phyloP scores from a whole-genome alignment of 495 filamentous ascomycete species.

The Xylona heveae region DNA sequence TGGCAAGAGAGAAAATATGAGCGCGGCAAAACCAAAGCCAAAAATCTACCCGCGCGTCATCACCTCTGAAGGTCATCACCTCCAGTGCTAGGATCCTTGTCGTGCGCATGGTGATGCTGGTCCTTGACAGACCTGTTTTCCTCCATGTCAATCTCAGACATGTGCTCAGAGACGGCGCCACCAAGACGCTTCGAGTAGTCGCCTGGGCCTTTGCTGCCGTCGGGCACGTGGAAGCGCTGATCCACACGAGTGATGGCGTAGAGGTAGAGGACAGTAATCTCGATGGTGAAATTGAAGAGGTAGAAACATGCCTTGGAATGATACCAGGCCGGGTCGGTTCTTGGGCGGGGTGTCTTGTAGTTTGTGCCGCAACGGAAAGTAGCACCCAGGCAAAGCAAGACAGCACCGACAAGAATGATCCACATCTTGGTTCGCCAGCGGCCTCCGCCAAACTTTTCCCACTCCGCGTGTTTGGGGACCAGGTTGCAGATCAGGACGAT shows the following conservation, averaged over 20 bases:
- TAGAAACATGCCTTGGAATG: constrained; percentile 55
- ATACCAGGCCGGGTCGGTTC: constrained; percentile 39
- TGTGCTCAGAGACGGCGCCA: constrained; percentile 1
- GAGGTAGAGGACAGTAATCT: constrained; percentile 41
- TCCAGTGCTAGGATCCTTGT: no score
- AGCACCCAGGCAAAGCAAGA: constrained; percentile 47
- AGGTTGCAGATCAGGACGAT: constrained; percentile 31
- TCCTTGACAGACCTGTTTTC: no score
- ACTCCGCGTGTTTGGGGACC: constrained; percentile 21
- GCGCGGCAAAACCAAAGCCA: no score
- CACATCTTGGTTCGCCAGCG: constrained; percentile 38
- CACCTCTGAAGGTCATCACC: no score
- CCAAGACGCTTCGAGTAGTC: constrained; percentile 8
- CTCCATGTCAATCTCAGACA: constrained; percentile 9
- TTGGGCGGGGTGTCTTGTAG: constrained; percentile 30
- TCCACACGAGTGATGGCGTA: constrained; percentile 51
- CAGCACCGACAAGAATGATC: constrained; percentile 33
- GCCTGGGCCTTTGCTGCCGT: constrained; percentile 14
- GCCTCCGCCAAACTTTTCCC: constrained; percentile 56
- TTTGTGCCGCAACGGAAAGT: constrained; percentile 38
- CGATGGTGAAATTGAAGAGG: constrained; percentile 52
- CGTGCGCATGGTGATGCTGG: no score
- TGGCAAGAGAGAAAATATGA: no score
- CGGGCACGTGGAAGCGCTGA: constrained; percentile 47
- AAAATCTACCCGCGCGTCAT: no score